These are phyloP conservation scores for Cercophora newfieldiana DNA, from an alignment of 495 filamentous ascomycete species.

Conservation along the genomic window DNA sequence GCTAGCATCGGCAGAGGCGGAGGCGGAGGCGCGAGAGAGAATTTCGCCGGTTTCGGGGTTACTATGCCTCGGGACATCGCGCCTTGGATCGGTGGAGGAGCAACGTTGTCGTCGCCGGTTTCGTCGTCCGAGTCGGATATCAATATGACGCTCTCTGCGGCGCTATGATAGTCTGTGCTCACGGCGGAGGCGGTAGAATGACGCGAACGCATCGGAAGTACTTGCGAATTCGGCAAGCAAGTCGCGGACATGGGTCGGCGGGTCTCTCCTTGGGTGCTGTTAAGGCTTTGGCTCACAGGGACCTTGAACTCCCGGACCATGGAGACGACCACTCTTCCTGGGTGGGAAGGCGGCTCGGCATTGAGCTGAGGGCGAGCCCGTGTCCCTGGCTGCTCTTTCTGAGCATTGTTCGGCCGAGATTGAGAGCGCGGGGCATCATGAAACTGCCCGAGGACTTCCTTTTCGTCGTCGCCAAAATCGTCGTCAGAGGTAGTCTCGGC, in stretches of 20 bases:
- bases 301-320: too few species aligned
- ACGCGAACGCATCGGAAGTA: neutral
- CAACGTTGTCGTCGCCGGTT: neutral
- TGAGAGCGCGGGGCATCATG: too few species aligned
- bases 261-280: too few species aligned
- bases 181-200: neutral
- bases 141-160: neutral
- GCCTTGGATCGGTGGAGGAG: neutral
- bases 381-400: too few species aligned
- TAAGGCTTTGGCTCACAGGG: neutral
- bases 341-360: too few species aligned
- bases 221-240: too few species aligned
- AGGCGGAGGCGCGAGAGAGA: neutral
- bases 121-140: neutral
- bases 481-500: neutral
- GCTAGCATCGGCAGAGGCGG: too few species aligned
- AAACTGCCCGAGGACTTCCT: neutral
- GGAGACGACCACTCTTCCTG: too few species aligned
- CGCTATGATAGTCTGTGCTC: neutral
- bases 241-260: neutral
- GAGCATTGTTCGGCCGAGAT: too few species aligned
- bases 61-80: neutral
- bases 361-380: too few species aligned
- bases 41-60: neutral
- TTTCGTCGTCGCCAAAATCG: neutral